These are phyloP conservation scores for Alternaria angustiovoidea DNA, from an alignment of 2,329 filamentous ascomycete genomes.

Conservation along the genomic window DNA sequence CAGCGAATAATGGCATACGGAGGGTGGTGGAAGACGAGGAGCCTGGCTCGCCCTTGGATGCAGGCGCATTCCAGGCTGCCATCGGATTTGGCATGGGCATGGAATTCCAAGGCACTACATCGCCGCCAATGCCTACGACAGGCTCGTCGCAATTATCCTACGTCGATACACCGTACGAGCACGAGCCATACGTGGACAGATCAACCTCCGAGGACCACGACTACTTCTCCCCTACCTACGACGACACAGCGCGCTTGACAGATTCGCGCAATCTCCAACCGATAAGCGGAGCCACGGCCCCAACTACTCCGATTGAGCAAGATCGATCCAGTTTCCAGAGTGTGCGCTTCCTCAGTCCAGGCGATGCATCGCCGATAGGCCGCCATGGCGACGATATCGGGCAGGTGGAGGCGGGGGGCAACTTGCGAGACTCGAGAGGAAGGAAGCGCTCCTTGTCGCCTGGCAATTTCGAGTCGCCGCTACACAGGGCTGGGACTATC, in stretches of 20 bases:
- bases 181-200: slow-evolving; percentile 46
- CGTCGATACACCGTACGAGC: slow-evolving; percentile 37
- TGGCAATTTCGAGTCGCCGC: slow-evolving; percentile 54
- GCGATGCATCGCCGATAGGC: slow-evolving; percentile 52
- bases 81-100: slow-evolving; percentile 59
- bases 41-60: slow-evolving; percentile 54
- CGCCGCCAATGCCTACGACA: slow-evolving; percentile 36
- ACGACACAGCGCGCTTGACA: slow-evolving; percentile 68
- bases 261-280: slow-evolving; percentile 64
- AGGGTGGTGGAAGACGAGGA: slow-evolving; percentile 50
- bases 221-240: slow-evolving; percentile 63
- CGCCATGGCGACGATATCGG: slow-evolving; percentile 68
- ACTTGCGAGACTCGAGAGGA: slow-evolving; percentile 48
- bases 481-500: slow-evolving; percentile 60
- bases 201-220: slow-evolving; percentile 62
- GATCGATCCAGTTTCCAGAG: slow-evolving; percentile 63
- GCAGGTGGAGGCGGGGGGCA: slow-evolving; percentile 62
- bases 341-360: slow-evolving; percentile 60
- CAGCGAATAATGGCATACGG: slow-evolving; percentile 35
- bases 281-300: slow-evolving; percentile 59
- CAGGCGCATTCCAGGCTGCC: slow-evolving; percentile 58
- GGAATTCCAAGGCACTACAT: slow-evolving; percentile 54
- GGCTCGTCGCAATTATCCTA: slow-evolving; percentile 59
- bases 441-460: slow-evolving; percentile 60
- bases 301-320: slow-evolving; percentile 47